Conservation (phyloP, 352 stramenopile genomes). For the Phytophthora sp. region DNA sequence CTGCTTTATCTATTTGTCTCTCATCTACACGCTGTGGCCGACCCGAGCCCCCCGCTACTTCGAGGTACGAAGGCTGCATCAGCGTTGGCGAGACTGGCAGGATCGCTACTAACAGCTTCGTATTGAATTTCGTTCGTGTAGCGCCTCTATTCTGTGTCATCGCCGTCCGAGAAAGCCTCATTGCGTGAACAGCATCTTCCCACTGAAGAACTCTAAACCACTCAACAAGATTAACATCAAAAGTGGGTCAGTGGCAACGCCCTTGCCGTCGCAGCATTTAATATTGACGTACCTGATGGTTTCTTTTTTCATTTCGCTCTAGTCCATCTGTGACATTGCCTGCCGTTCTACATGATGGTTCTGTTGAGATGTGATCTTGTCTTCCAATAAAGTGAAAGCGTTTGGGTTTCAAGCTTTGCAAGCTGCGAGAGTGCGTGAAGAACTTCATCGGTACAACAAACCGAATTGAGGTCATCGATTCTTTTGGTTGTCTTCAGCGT, state of each 20-base stretch:
- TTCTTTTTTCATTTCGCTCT: conserved; percentile 3
- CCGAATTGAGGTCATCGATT: conserved; percentile 37
- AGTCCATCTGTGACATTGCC: background rate
- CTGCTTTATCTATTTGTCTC: conserved; percentile 55
- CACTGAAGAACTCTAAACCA: conserved; percentile 59
- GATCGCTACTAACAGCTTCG: conserved; percentile 6
- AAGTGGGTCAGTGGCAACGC: background rate
- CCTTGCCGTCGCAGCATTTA: background rate
- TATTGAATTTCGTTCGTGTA: conserved; percentile 20
- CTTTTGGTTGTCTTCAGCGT: conserved; percentile 34
- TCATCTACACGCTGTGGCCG: conserved; percentile 78
- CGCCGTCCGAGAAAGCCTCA: conserved; percentile 68
- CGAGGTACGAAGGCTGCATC: conserved; percentile 50
- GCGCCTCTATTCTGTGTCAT: conserved; percentile 77
- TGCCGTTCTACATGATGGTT: conserved; percentile 41
- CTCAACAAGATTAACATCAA: conserved; percentile 2
- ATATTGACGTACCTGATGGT: conserved; percentile 2
- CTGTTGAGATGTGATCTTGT: conserved; percentile 49
- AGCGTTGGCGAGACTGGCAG: background rate
- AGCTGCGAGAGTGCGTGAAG: conserved; percentile 49
- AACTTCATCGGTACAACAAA: conserved; percentile 56
- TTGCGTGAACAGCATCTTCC: conserved; percentile 67
- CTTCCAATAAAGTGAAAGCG: conserved; percentile 65
- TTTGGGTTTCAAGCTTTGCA: conserved; percentile 47
- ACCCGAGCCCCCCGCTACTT: conserved; percentile 76